Conservation (phyloP, 1,139 yeast species). For the Pichia norvegensis region DNA sequence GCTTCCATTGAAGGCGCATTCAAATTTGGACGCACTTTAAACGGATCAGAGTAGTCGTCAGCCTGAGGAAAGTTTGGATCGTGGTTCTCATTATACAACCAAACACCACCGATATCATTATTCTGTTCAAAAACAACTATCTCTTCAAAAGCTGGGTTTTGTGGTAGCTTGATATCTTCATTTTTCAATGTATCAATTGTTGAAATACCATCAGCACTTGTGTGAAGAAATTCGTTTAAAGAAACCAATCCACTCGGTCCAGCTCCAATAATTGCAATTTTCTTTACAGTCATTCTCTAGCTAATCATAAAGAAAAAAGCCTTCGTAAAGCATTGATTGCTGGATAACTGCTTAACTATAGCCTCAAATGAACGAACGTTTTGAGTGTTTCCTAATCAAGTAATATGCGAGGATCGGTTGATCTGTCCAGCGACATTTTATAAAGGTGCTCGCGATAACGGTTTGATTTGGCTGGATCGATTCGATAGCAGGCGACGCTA, state of each 20-base stretch:
- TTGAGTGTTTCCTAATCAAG: too few relatives aligned
- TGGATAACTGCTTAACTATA: too few relatives aligned
- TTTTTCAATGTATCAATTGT: constrained; percentile 8
- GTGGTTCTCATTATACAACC: constrained; percentile 23
- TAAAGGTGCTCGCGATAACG: too few relatives aligned
- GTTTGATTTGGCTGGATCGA: too few relatives aligned
- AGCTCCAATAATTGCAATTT: constrained; percentile 15
- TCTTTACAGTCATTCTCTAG: constrained; percentile 24
- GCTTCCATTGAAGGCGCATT: constrained; percentile 3
- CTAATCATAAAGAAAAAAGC: too few relatives aligned
- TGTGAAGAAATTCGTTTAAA: constrained; percentile 16
- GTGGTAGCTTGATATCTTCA: constrained; percentile 6
- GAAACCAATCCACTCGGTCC: constrained; percentile 17
- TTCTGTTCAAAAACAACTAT: constrained; percentile 38
- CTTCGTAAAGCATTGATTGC: too few relatives aligned
- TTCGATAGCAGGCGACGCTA: too few relatives aligned
- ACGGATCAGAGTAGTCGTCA: constrained; percentile 14
- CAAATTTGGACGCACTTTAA: constrained; percentile 13
- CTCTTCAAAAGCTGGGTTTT: constrained; percentile 26
- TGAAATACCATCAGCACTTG: constrained; percentile 11
- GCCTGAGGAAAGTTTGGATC: constrained; percentile 17
- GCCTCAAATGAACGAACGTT: too few relatives aligned
- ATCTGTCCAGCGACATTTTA: too few relatives aligned
- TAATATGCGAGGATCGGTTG: too few relatives aligned
- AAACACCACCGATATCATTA: constrained; percentile 36